Conservation (phyloP, 1,284 basidiomycete species). For the Pyrrhoderma noxium region DNA sequence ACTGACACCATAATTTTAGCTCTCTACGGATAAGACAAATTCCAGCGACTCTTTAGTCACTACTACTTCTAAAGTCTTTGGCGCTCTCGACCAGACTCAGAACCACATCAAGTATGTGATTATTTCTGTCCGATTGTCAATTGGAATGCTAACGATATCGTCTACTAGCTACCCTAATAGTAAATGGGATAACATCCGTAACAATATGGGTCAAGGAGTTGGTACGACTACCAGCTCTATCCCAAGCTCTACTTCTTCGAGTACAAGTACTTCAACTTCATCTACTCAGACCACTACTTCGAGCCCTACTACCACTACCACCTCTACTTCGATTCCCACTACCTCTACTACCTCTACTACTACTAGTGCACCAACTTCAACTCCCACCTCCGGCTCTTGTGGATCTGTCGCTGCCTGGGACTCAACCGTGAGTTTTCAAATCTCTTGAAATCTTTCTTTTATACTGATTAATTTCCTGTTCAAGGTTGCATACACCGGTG, state of each 20-base stretch:
- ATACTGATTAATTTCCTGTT: background rate
- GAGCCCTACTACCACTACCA: conserved; percentile 15
- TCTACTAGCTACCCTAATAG: conserved; percentile 49
- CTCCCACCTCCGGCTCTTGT: conserved; percentile 29
- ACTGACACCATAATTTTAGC: conserved; percentile 35
- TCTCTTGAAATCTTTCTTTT: background rate
- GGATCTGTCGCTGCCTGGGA: conserved; percentile 47
- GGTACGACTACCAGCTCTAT: conserved; percentile 23
- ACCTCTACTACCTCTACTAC: conserved; percentile 2
- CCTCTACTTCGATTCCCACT: conserved; percentile 13
- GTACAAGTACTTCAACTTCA: conserved; percentile 22
- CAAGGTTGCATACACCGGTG: conserved; percentile 42
- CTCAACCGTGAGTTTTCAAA: conserved; percentile 28
- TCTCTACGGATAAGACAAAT: conserved; percentile 59
- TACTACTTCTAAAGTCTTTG: conserved; percentile 40
- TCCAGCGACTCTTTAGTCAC: conserved; percentile 45
- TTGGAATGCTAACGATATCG: background rate
- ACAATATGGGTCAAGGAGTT: conserved; percentile 43
- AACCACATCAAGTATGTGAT: conserved; percentile 58
- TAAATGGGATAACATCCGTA: conserved; percentile 62
- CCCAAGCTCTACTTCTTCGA: conserved; percentile 20
- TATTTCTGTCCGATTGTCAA: background rate
- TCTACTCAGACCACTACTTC: conserved; percentile 22
- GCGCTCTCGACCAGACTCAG: conserved; percentile 50
- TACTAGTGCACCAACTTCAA: conserved; percentile 17